Percentiles rank a stretch among this genome's conserved stretches.
These are phyloP conservation scores for Cladosporium sp. DNA, from an alignment of 2,329 filamentous ascomycete genomes.

Conservation along the genomic window DNA sequence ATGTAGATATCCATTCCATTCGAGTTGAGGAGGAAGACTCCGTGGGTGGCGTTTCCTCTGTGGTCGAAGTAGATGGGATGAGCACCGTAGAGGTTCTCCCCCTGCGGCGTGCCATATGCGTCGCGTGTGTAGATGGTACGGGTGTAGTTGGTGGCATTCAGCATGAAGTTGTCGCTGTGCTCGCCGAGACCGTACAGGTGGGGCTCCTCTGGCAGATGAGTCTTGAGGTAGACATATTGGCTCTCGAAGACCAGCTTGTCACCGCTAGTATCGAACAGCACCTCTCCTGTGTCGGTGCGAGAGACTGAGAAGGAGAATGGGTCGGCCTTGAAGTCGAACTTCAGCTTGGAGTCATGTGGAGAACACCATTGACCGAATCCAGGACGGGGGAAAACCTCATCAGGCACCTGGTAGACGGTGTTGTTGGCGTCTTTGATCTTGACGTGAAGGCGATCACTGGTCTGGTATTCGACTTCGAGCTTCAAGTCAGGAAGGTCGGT, in stretches of 20 bases:
- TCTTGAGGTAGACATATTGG: conserved; percentile 69
- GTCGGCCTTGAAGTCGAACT: conserved; percentile 48
- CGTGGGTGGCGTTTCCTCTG: conserved; percentile 55
- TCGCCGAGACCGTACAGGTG: conserved; percentile 69
- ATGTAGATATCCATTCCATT: conserved; percentile 72
- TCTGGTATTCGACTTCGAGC: conserved; percentile 56
- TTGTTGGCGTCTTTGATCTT: conserved; percentile 64
- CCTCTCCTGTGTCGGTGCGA: conserved; percentile 51
- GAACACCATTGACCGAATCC: conserved; percentile 35
- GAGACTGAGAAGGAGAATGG: conserved; percentile 65
- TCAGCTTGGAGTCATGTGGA: conserved; percentile 42
- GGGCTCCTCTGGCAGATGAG: conserved; percentile 61
- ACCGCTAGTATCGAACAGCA: conserved; percentile 64
- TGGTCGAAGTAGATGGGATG: conserved; percentile 71
- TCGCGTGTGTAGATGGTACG: conserved; percentile 66
- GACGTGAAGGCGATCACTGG: conserved; percentile 59
- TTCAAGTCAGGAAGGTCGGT: conserved; percentile 51
- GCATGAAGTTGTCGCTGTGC: conserved; percentile 55
- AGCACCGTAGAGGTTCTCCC: conserved; percentile 63
- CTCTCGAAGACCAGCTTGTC: conserved; percentile 66
- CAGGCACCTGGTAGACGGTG: conserved; percentile 67
- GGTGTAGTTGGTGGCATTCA: conserved; percentile 63
- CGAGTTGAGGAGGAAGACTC: conserved; percentile 64
- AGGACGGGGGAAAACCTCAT: conserved; percentile 62
- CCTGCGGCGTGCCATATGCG: conserved; percentile 53